Evolutionary conservation across 2,329 filamentous ascomycete genomes (phyloP).

Genomic region (Hymenotorrendiella dingleyae): DNA sequence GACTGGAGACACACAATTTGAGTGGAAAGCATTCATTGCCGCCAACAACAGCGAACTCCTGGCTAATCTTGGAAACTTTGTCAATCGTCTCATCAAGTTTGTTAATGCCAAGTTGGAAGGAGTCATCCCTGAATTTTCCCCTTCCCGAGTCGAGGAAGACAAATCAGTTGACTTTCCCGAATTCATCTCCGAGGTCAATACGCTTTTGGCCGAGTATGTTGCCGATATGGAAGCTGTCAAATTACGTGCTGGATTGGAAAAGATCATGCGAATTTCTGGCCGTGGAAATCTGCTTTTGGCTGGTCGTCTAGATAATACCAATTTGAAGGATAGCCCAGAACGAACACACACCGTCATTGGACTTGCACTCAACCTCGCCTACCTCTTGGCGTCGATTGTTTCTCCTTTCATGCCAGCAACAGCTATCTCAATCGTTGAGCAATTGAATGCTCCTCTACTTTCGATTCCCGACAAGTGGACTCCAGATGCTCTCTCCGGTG

Average conservation of each 20-base stretch:
- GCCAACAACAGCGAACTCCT: slow-evolving; percentile 87
- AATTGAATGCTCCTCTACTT: slow-evolving; percentile 56
- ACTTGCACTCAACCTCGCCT: slow-evolving; percentile 75
- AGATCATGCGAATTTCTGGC: slow-evolving; percentile 61
- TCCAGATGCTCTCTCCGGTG: slow-evolving; percentile 55
- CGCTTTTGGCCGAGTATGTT: slow-evolving; percentile 60
- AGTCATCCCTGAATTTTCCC: slow-evolving; percentile 56
- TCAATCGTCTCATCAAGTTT: slow-evolving; percentile 70
- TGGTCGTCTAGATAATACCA: slow-evolving; percentile 39
- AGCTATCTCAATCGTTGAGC: slow-evolving; percentile 65
- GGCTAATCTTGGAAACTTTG: slow-evolving; percentile 66
- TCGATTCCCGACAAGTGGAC: slow-evolving; percentile 64
- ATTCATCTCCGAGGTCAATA: slow-evolving; percentile 53
- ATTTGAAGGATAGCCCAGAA: slow-evolving; percentile 33
- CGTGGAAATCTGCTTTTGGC: slow-evolving; percentile 53
- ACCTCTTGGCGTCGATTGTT: slow-evolving; percentile 73
- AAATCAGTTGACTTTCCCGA: slow-evolving; percentile 42
- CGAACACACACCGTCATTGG: slow-evolving; percentile 49
- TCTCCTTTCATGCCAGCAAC: slow-evolving; percentile 84
- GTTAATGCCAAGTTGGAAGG: slow-evolving; percentile 66
- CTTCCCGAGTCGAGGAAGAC: slow-evolving; percentile 50
- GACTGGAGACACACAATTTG: slow-evolving; percentile 80
- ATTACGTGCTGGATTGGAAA: slow-evolving; percentile 60
- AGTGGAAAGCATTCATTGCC: slow-evolving; percentile 78
- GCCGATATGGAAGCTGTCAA: slow-evolving; percentile 64